Conservation (phyloP, 768 basidiomycete species). For the Tulasnella sp. region DNA sequence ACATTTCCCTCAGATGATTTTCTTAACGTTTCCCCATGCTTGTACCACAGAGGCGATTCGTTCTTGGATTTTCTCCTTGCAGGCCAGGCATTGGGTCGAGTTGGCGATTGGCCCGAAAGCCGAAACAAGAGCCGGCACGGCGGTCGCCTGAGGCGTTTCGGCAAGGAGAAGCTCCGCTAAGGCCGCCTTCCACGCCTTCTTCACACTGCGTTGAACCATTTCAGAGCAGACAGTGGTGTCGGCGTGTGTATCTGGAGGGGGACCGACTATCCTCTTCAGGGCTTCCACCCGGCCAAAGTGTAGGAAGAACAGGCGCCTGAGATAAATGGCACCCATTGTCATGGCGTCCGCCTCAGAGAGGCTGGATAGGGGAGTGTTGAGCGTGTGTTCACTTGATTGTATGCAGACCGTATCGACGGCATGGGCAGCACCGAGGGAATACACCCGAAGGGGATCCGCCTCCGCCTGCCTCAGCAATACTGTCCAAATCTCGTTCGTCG, state of each 20-base stretch:
- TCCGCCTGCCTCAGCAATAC: constrained; percentile 70
- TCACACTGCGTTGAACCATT: neutral
- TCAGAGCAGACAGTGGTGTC: constrained; percentile 11
- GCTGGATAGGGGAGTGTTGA: constrained; percentile 64
- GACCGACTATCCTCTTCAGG: constrained; percentile 66
- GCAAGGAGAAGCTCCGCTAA: constrained; percentile 26
- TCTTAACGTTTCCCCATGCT: constrained; percentile 3
- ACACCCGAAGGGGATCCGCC: constrained; percentile 68
- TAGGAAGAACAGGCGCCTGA: constrained; percentile 80
- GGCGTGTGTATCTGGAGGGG: constrained; percentile 22
- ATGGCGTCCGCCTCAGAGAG: constrained; percentile 72
- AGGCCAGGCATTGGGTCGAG: neutral
- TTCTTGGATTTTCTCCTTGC: constrained; percentile 21
- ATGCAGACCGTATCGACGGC: constrained; percentile 76
- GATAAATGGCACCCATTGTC: constrained; percentile 72
- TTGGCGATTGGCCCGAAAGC: constrained; percentile 11
- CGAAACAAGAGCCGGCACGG: neutral
- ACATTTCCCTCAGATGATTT: constrained; percentile 11
- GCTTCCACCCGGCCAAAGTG: constrained; percentile 83
- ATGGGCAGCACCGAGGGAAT: constrained; percentile 67
- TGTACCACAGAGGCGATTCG: constrained; percentile 22
- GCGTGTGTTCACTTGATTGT: constrained; percentile 70
- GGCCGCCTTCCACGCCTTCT: constrained; percentile 31
- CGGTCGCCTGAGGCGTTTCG: neutral
- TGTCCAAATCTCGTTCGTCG: constrained; percentile 11